Evolutionary conservation across 495 filamentous ascomycete species (phyloP).

Genomic region (Darksidea phi): DNA sequence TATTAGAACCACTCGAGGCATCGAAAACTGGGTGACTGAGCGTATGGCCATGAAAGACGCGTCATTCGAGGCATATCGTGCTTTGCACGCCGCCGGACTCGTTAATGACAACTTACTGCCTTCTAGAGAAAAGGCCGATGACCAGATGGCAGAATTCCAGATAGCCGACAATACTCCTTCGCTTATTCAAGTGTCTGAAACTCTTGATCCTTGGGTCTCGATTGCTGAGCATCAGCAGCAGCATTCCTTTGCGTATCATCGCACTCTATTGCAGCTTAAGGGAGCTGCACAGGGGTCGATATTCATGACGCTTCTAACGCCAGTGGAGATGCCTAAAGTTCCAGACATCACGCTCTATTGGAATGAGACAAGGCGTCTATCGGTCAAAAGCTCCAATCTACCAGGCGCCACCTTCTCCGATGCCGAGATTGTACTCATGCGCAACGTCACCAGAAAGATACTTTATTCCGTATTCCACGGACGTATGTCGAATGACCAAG

Average conservation of each 20-base stretch:
- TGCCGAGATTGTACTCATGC: constrained; percentile 17
- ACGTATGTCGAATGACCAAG: constrained; percentile 32
- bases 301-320: constrained; percentile 45
- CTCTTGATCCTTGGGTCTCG: constrained; percentile 65
- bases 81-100: constrained; percentile 66
- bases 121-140: constrained; percentile 48
- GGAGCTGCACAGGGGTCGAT: constrained; percentile 32
- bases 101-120: constrained; percentile 82
- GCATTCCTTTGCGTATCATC: constrained; percentile 41
- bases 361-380: constrained; percentile 42
- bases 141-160: constrained; percentile 24
- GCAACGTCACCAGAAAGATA: constrained; percentile 38
- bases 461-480: constrained; percentile 41
- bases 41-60: constrained; percentile 76
- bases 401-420: background rate
- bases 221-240: constrained; percentile 57
- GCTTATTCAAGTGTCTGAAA: constrained; percentile 51
- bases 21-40: constrained; percentile 65
- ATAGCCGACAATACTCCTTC: constrained; percentile 40
- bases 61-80: constrained; percentile 76
- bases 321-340: constrained; percentile 38
- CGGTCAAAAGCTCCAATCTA: constrained; percentile 8
- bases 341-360: constrained; percentile 48
- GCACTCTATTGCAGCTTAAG: constrained; percentile 39
- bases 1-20: constrained; percentile 58